Evolutionary conservation across 495 filamentous ascomycete genomes (phyloP).

Genomic region (Neurospora sp.): DNA sequence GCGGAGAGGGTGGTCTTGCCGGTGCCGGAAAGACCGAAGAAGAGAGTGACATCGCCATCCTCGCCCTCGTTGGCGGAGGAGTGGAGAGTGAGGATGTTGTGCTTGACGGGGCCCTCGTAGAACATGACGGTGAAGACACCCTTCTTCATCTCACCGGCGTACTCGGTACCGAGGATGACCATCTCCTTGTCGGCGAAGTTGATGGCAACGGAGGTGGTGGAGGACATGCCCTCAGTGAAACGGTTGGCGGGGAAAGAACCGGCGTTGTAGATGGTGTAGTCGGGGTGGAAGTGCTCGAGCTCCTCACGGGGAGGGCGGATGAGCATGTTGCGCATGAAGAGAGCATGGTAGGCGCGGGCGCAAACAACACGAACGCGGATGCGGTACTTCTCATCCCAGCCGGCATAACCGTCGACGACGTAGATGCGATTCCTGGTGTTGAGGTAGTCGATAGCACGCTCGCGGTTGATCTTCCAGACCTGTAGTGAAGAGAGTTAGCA

Average conservation of each 20-base stretch:
- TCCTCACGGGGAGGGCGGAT: constrained; percentile 86
- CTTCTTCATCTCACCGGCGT: constrained; percentile 99
- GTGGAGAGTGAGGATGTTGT: constrained; percentile 96
- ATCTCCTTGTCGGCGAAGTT: constrained; percentile 77
- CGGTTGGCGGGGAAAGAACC: constrained; percentile 97
- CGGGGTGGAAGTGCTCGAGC: constrained; percentile 92
- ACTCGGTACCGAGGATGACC: constrained; percentile 98
- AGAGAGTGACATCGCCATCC: constrained; percentile 89
- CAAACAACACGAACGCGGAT: constrained; percentile 97
- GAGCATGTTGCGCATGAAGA: constrained; percentile 99
- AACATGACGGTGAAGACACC: constrained; percentile 98
- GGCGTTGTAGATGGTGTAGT: constrained; percentile 99
- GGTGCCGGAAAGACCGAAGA: constrained; percentile 97
- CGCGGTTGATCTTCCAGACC: constrained; percentile 99
- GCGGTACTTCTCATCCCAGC: constrained; percentile 97
- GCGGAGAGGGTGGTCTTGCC: constrained; percentile 98
- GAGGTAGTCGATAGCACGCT: constrained; percentile 96
- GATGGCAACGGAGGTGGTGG: constrained; percentile 62
- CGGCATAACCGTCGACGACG: constrained; percentile 92
- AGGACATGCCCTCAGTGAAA: constrained; percentile 97
- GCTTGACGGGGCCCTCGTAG: constrained; percentile 99
- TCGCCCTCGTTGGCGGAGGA: constrained; percentile 93
- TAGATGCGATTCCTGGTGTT: constrained; percentile 99
- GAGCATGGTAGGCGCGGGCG: constrained; percentile 96
- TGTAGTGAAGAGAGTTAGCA: constrained; percentile 21